phyloP scores from a whole-genome alignment of 1,139 yeast species.

The Protomyces gravidus region DNA sequence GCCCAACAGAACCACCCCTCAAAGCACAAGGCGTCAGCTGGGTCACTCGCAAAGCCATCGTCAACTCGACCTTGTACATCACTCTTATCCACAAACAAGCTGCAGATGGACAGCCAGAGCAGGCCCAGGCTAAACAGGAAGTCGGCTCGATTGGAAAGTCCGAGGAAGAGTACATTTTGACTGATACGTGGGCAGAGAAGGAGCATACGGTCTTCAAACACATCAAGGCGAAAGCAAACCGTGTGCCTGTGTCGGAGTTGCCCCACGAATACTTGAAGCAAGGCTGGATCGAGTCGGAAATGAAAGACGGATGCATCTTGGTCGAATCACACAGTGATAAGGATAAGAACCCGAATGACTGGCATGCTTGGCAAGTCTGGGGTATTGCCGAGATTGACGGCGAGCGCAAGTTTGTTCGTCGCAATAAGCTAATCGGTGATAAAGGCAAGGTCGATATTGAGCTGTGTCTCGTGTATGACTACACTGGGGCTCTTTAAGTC shows the following conservation, averaged over 20 bases:
- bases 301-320: background rate
- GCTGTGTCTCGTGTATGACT: background rate
- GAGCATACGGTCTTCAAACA: background rate
- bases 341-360: background rate
- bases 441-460: background rate
- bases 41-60: background rate
- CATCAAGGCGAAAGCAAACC: conserved; percentile 1
- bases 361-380: conserved; percentile 1
- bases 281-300: background rate
- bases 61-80: background rate
- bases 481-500: background rate
- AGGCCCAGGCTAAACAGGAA: background rate
- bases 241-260: background rate
- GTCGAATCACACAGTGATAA: background rate
- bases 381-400: background rate
- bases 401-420: background rate
- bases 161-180: background rate
- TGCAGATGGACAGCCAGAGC: background rate
- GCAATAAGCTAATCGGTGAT: background rate
- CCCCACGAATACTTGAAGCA: background rate
- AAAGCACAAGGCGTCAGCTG: background rate
- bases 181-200: background rate
- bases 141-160: background rate
- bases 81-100: background rate
- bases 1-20: conserved; percentile 1